Evolutionary conservation across 1,284 basidiomycete species (phyloP).

Genomic region (Austroboletus novae-zelandiae): DNA sequence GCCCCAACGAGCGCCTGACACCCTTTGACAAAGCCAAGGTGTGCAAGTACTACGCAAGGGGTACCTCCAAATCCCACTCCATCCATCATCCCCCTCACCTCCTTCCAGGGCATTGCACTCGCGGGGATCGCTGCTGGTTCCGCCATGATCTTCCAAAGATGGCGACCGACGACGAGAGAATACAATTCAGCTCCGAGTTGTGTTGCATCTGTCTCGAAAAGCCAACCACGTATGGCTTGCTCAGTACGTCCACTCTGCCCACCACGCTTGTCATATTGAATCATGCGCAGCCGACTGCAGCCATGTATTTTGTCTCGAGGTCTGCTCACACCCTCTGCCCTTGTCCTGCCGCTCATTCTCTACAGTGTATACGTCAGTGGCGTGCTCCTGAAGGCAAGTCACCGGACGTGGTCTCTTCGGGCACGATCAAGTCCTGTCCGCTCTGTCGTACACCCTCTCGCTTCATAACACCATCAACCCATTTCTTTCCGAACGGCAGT

Average conservation of each 20-base stretch:
- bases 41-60: constrained; percentile 61
- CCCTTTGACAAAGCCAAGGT: constrained; percentile 67
- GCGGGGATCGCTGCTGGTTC: constrained; percentile 72
- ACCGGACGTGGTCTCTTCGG: constrained; percentile 48
- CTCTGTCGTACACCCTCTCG: constrained; percentile 63
- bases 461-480: constrained; percentile 68
- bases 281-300: constrained; percentile 54
- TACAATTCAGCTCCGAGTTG: constrained; percentile 32
- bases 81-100: background rate
- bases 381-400: constrained; percentile 55
- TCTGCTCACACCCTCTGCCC: constrained; percentile 23
- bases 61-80: constrained; percentile 30
- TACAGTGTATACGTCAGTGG: constrained; percentile 73
- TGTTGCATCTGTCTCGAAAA: constrained; percentile 75
- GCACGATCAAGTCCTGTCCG: constrained; percentile 69
- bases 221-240: constrained; percentile 63
- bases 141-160: constrained; percentile 42
- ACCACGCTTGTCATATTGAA: constrained; percentile 7
- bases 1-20: constrained; percentile 46
- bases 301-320: constrained; percentile 70
- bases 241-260: constrained; percentile 42
- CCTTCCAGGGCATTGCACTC: constrained; percentile 57
- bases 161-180: constrained; percentile 21
- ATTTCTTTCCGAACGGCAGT: constrained; percentile 55
- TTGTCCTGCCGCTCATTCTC: constrained; percentile 9